phyloP scores from a whole-genome alignment of 768 basidiomycete species.

The Gautieria morchelliformis region DNA sequence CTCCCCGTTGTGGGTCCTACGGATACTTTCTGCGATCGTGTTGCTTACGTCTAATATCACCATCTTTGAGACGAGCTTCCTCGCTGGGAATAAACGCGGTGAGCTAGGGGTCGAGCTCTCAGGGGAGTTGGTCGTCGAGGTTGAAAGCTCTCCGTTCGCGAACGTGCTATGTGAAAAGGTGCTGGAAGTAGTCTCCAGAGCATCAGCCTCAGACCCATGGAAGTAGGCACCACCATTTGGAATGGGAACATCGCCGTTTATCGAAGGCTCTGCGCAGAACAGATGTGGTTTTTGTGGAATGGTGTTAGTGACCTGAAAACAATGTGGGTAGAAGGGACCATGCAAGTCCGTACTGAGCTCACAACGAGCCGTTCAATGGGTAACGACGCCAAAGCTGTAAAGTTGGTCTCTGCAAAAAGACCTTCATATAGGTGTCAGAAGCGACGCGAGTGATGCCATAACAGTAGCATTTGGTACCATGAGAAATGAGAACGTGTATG shows the following conservation, averaged over 20 bases:
- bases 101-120: slow-evolving; percentile 9
- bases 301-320: slow-evolving; percentile 79
- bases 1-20: slow-evolving; percentile 90
- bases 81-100: slow-evolving; percentile 17
- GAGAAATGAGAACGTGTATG: slow-evolving; percentile 84
- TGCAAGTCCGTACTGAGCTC: slow-evolving; percentile 20
- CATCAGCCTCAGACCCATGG: neutral
- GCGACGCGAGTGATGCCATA: slow-evolving; percentile 12
- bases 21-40: slow-evolving; percentile 91
- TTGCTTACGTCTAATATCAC: slow-evolving; percentile 85
- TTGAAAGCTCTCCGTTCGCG: slow-evolving; percentile 7
- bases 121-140: slow-evolving; percentile 10
- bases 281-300: slow-evolving; percentile 71
- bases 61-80: slow-evolving; percentile 55
- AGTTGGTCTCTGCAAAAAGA: slow-evolving; percentile 67
- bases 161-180: slow-evolving; percentile 9
- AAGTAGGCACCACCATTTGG: neutral
- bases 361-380: slow-evolving; percentile 85
- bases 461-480: slow-evolving; percentile 44
- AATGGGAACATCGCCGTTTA: slow-evolving; percentile 1
- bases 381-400: slow-evolving; percentile 55
- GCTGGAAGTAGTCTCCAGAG: neutral
- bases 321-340: neutral
- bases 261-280: slow-evolving; percentile 4
- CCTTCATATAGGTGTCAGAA: slow-evolving; percentile 33